These are phyloP conservation scores for Metschnikowia koreensis DNA, from an alignment of 805 yeast genomes.

Conservation along the genomic window DNA sequence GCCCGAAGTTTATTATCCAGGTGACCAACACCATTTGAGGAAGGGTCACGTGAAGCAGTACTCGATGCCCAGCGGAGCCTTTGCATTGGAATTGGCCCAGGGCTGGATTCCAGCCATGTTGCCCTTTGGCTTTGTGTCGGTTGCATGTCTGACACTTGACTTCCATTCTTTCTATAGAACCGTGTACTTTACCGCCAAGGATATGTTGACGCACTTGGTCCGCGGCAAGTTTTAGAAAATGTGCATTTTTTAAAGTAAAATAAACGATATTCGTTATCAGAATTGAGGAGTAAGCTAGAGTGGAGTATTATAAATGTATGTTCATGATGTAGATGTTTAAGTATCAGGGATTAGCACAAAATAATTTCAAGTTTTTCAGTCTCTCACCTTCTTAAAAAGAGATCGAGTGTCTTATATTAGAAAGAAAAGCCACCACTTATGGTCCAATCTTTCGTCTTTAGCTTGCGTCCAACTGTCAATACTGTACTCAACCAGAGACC, in stretches of 20 bases:
- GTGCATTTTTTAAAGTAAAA: not conserved
- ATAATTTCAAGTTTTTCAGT: too few relatives aligned
- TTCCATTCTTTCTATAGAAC: conserved; percentile 66
- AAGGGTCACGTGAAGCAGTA: conserved; percentile 83
- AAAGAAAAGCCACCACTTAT: too few relatives aligned
- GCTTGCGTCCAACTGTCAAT: too few relatives aligned
- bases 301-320: too few relatives aligned
- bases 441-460: too few relatives aligned
- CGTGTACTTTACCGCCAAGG: conserved; percentile 67
- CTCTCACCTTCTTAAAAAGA: too few relatives aligned
- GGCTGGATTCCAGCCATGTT: conserved; percentile 99
- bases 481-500: too few relatives aligned
- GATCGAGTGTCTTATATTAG: too few relatives aligned
- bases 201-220: conserved; percentile 68
- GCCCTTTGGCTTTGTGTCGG: conserved; percentile 90
- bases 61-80: conserved; percentile 75
- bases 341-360: too few relatives aligned
- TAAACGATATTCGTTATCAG: too few relatives aligned
- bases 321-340: too few relatives aligned
- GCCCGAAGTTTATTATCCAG: conserved; percentile 79
- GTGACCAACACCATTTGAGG: conserved; percentile 76
- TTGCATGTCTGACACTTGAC: conserved; percentile 78
- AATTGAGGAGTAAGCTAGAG: too few relatives aligned
- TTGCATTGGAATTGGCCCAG: conserved; percentile 93
- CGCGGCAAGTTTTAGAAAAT: conserved; percentile 64